Evolutionary conservation across 2,329 filamentous ascomycete species (phyloP), one percentile per base, ranked within the genome.

Genomic region (Penicillium decumbens): DNA sequence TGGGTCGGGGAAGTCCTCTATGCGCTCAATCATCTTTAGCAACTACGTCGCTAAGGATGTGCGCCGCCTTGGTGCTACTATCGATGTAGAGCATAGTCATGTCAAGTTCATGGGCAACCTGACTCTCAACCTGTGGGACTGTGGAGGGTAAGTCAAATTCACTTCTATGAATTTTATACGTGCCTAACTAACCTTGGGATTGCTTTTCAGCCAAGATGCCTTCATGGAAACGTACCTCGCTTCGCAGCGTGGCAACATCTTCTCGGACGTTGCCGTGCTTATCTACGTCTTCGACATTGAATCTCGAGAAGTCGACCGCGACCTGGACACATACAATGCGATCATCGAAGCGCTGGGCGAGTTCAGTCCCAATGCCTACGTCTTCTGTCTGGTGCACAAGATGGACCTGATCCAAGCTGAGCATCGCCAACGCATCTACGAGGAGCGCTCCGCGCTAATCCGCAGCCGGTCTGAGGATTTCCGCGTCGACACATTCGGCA

Each of bases 201-300:
- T 23, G 10, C 28, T 20, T 18, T 18, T 23, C 66, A 87, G 92
- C 51, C 93, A 98, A 77, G 93, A 97, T 72, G 92, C 92, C 32
- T 98, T 98, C 68, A 95, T 95, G 79, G 93, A 97, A 68, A 96
- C 95, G 71, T 98, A 97, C 75, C 85, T 98, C 54, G 91, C 88
- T 13, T 89, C 95, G 64, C 93, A 97, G 74, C 88, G 93, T 52
- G 85, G 89, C 48, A 93, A 97, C 73, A 92, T 98, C 71, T 98
- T 98, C 75, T 89, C 86, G 65, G 92, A 93, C 68, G 93, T 96
- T 54, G 92, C 91, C 43, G 93, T 97, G 44, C 82, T 98, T 50
- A 97, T 98, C 72, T 98, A 98, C 76, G 93, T 98, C 70, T 98
- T 98, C 74, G 93, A 98, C 69, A 95, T 97, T 59, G 93, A 97